These are phyloP conservation scores for Chaetomium globosum DNA, from an alignment of 2,329 filamentous ascomycete genomes.

Conservation along the genomic window DNA sequence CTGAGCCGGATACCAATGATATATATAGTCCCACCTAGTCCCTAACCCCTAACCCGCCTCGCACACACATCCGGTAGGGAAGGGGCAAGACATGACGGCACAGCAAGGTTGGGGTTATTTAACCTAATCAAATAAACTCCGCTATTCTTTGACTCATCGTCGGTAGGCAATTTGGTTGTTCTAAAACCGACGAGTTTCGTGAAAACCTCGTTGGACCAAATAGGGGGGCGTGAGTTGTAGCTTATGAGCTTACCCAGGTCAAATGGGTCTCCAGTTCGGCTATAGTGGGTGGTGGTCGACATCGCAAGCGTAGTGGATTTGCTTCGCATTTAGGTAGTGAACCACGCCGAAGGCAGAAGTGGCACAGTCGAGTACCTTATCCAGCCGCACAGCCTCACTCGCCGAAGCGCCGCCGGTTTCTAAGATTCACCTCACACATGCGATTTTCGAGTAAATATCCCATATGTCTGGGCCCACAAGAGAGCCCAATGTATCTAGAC, in stretches of 20 bases:
- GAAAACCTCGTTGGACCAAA: too few relatives aligned
- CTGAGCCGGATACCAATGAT: neutral
- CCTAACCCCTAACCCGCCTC: neutral
- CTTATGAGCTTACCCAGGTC: too few relatives aligned
- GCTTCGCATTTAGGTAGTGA: neutral
- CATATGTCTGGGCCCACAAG: neutral
- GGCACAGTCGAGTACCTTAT: neutral
- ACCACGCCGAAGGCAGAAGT: neutral
- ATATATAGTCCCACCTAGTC: too few relatives aligned
- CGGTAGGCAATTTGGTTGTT: too few relatives aligned
- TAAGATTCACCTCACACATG: neutral
- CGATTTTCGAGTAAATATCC: neutral
- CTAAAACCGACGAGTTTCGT: too few relatives aligned
- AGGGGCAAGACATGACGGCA: neutral
- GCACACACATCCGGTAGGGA: neutral
- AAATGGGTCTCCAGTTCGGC: too few relatives aligned
- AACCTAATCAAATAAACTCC: too few relatives aligned
- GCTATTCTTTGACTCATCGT: too few relatives aligned
- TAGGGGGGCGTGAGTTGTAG: too few relatives aligned
- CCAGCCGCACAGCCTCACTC: neutral
- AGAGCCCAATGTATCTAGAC: neutral
- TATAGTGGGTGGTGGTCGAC: neutral
- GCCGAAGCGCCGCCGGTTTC: neutral
- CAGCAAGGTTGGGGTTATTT: too few relatives aligned
- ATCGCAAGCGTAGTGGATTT: neutral